Percentiles rank a stretch among this genome's conserved stretches.
These are phyloP conservation scores for Phytophthora crassamura DNA, from an alignment of 352 stramenopile species.

Conservation along the genomic window DNA sequence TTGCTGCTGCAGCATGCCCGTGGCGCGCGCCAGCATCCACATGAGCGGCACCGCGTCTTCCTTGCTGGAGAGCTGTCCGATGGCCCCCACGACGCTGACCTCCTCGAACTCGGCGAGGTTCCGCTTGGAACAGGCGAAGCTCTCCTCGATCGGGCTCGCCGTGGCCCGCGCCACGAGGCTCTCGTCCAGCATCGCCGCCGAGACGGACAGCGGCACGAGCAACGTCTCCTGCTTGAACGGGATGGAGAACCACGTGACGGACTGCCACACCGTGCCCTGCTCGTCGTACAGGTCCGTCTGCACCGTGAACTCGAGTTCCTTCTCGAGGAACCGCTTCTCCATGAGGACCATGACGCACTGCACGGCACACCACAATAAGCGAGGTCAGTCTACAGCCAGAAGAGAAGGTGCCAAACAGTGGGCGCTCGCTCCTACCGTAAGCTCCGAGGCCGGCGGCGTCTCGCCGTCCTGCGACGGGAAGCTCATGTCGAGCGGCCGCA, in stretches of 20 bases:
- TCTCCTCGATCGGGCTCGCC: constrained; percentile 18
- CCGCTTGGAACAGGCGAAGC: constrained; percentile 52
- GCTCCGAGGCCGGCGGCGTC: constrained; percentile 30
- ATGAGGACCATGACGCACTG: constrained; percentile 83
- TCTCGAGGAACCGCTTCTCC: constrained; percentile 74
- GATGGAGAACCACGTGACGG: constrained; percentile 62
- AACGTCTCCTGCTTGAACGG: constrained; percentile 71
- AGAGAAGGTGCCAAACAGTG: background rate
- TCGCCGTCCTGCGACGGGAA: constrained; percentile 50
- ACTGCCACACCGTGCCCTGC: constrained; percentile 80
- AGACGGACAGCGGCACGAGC: constrained; percentile 54
- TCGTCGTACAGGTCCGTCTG: constrained; percentile 83
- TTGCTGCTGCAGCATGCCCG: constrained; percentile 52
- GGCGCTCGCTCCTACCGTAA: constrained; percentile 47
- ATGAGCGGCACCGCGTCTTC: constrained; percentile 49
- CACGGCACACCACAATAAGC: background rate
- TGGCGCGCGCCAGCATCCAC: constrained; percentile 63
- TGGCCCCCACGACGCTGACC: constrained; percentile 57
- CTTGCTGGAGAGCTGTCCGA: constrained; percentile 26
- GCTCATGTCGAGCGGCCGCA: constrained; percentile 76
- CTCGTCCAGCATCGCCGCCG: constrained; percentile 48
- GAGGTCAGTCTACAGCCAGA: background rate
- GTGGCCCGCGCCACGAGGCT: constrained; percentile 33
- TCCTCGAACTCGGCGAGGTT: constrained; percentile 64
- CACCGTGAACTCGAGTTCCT: constrained; percentile 75